These are phyloP conservation scores for Talaromyces pinophilus DNA, from an alignment of 2,329 filamentous ascomycete genomes.

Conservation along the genomic window DNA sequence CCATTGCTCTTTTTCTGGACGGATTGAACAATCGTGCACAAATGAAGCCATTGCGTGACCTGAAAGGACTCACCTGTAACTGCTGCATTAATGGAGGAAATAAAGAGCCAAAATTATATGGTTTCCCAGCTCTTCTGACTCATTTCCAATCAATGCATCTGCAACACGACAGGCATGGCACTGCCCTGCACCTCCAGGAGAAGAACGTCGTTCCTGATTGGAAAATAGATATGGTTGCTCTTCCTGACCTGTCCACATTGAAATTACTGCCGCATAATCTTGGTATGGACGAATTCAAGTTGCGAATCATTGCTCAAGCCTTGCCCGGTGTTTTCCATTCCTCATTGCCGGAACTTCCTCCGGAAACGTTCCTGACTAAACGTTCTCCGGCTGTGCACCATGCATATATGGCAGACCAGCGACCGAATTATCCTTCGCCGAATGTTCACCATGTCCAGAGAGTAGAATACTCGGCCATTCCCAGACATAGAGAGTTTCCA, in stretches of 20 bases:
- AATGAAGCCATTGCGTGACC: slow-evolving; percentile 58
- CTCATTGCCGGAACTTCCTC: slow-evolving; percentile 7
- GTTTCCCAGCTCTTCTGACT: slow-evolving; percentile 36
- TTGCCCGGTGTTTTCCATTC: slow-evolving; percentile 49
- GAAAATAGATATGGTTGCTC: slow-evolving; percentile 62
- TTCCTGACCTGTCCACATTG: slow-evolving; percentile 50
- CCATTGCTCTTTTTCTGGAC: slow-evolving; percentile 61
- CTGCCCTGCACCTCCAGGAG: slow-evolving; percentile 27
- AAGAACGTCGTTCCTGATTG: slow-evolving; percentile 50
- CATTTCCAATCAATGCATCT: slow-evolving; percentile 44
- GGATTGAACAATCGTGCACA: slow-evolving; percentile 58
- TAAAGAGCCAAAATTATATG: slow-evolving; percentile 30
- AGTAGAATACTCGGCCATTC: neutral
- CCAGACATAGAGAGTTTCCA: neutral
- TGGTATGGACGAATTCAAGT: slow-evolving; percentile 59
- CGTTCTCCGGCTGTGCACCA: slow-evolving; percentile 16
- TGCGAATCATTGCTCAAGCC: slow-evolving; percentile 54
- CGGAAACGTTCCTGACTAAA: slow-evolving; percentile 11
- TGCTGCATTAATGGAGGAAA: slow-evolving; percentile 44
- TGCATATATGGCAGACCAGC: neutral
- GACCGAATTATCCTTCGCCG: slow-evolving; percentile 12
- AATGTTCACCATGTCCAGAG: neutral
- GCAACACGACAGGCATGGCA: slow-evolving; percentile 29
- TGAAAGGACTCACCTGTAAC: slow-evolving; percentile 59
- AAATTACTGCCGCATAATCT: slow-evolving; percentile 18